Conservation (phyloP, 495 filamentous ascomycete species). For the Annulohypoxylon stygium region DNA sequence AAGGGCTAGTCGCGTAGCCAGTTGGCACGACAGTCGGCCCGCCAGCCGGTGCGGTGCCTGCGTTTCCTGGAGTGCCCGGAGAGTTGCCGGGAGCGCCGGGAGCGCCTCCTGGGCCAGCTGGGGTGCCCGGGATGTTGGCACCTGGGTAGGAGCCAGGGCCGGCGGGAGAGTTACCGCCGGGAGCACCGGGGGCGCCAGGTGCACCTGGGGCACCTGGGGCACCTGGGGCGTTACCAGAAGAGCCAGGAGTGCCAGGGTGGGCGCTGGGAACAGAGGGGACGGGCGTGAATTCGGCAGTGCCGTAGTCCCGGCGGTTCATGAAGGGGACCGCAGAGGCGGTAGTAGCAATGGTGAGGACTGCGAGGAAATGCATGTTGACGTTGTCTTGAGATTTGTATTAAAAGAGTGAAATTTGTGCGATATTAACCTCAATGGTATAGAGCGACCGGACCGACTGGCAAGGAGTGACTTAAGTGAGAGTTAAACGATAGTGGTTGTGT, state of each 20-base stretch:
- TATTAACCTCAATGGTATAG: slow-evolving; percentile 21
- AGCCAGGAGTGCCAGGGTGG: background rate
- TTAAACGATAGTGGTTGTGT: slow-evolving; percentile 37
- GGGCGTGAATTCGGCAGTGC: background rate
- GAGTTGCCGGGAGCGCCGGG: background rate
- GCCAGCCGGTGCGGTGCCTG: slow-evolving; percentile 33
- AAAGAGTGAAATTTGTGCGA: slow-evolving; percentile 33
- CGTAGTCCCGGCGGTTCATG: slow-evolving; percentile 15
- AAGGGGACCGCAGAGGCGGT: slow-evolving; percentile 39
- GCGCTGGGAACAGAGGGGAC: slow-evolving; percentile 4
- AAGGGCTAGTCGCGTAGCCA: slow-evolving; percentile 20
- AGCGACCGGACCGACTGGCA: slow-evolving; percentile 35
- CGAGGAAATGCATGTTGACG: slow-evolving; percentile 40
- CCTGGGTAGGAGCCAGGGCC: background rate
- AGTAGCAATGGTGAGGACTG: slow-evolving; percentile 37
- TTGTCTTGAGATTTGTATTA: slow-evolving; percentile 19
- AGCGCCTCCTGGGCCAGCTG: background rate
- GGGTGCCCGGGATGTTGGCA: background rate
- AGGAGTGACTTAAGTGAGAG: slow-evolving; percentile 23
- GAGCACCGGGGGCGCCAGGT: background rate
- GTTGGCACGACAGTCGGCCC: slow-evolving; percentile 23
- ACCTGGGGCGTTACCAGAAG: background rate
- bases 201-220: background rate
- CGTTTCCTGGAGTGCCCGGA: slow-evolving; percentile 4
- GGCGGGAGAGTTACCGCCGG: background rate